Conservation (phyloP, 2,329 filamentous ascomycete species). For the Penicillium frequentans region DNA sequence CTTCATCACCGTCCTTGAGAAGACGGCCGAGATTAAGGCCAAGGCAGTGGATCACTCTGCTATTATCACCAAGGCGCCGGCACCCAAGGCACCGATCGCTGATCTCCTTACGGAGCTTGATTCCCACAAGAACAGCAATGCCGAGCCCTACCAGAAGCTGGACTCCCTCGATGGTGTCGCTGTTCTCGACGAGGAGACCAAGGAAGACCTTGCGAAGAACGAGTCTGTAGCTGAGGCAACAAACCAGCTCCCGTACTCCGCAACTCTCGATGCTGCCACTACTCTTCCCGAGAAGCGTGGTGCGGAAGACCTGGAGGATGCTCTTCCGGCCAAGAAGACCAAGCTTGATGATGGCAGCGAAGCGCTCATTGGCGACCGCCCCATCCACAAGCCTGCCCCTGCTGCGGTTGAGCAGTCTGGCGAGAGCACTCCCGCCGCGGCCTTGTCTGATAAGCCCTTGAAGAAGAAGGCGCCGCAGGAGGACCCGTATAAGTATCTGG, state of each 20-base stretch:
- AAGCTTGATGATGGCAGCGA: slow-evolving; percentile 43
- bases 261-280: slow-evolving; percentile 26
- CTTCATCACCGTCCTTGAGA: slow-evolving; percentile 94
- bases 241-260: slow-evolving; percentile 34
- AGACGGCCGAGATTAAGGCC: slow-evolving; percentile 80
- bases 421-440: slow-evolving; percentile 21
- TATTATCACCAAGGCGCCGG: slow-evolving; percentile 40
- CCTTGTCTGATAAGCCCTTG: slow-evolving; percentile 18
- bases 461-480: slow-evolving; percentile 56
- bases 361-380: slow-evolving; percentile 39
- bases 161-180: slow-evolving; percentile 43
- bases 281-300: slow-evolving; percentile 33
- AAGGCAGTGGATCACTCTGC: slow-evolving; percentile 61
- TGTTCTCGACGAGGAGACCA: slow-evolving; percentile 27
- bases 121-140: slow-evolving; percentile 30
- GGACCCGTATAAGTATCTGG: slow-evolving; percentile 92
- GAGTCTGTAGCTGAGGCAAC: slow-evolving; percentile 36
- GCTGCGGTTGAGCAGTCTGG: slow-evolving; percentile 24
- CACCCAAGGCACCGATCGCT: slow-evolving; percentile 39
- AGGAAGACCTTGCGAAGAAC: slow-evolving; percentile 34
- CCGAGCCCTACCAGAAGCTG: slow-evolving; percentile 37
- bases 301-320: slow-evolving; percentile 35
- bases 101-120: slow-evolving; percentile 38
- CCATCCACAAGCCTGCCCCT: slow-evolving; percentile 33
- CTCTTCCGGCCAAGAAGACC: slow-evolving; percentile 45